phyloP scores from a whole-genome alignment of 768 basidiomycete genomes.

The Chalciporus pseudorubinellus region DNA sequence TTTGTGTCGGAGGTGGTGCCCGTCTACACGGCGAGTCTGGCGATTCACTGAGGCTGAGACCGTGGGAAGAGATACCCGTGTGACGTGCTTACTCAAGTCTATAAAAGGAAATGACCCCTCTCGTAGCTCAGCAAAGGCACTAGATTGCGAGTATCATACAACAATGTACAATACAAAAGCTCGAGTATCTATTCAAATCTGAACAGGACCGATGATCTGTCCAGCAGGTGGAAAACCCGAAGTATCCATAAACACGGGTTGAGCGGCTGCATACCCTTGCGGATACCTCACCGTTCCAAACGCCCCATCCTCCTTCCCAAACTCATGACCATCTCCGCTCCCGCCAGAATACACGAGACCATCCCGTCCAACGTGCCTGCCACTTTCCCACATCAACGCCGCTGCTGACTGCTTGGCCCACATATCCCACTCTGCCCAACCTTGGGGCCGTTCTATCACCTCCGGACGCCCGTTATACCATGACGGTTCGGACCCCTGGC shows the following conservation, averaged over 20 bases:
- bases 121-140: background rate
- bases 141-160: background rate
- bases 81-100: constrained; percentile 1
- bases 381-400: constrained; percentile 1
- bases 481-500: constrained; percentile 22
- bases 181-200: background rate
- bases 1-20: constrained; percentile 18
- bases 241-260: constrained; percentile 18
- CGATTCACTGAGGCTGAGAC: constrained; percentile 11
- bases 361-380: background rate
- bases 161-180: background rate
- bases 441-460: background rate
- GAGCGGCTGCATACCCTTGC: constrained; percentile 19
- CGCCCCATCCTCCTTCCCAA: background rate
- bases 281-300: constrained; percentile 15
- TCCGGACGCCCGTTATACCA: constrained; percentile 27
- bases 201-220: background rate
- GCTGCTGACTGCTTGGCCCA: constrained; percentile 24
- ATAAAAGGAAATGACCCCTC: background rate
- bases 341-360: background rate
- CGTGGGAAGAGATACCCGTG: constrained; percentile 21
- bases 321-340: constrained; percentile 5
- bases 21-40: constrained; percentile 2
- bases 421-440: constrained; percentile 23
- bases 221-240: constrained; percentile 15